A percentile compares a stretch with the other conserved stretches of the same genome.
These are phyloP conservation scores for Trichoderma breve DNA, from an alignment of 2,329 filamentous ascomycete species.

Conservation along the genomic window DNA sequence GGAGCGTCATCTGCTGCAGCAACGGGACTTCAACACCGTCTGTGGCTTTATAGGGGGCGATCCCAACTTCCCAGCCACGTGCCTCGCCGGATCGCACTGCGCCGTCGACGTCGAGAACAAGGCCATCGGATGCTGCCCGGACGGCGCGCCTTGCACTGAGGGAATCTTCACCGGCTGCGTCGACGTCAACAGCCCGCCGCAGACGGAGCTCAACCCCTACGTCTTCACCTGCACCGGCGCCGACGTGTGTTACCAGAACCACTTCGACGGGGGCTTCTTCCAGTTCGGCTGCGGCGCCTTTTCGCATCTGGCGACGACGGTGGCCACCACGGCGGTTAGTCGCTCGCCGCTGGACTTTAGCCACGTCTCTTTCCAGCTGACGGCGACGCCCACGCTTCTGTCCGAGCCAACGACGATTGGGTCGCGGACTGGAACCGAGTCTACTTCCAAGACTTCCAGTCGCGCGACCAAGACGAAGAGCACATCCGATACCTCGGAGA, in stretches of 20 bases:
- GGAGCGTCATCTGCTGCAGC: slow-evolving; percentile 23
- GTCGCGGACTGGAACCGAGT: slow-evolving; percentile 12
- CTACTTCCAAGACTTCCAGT: background rate
- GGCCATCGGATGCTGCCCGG: slow-evolving; percentile 57
- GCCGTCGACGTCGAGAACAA: slow-evolving; percentile 50
- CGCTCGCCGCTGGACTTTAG: slow-evolving; percentile 35
- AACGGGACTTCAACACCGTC: slow-evolving; percentile 51
- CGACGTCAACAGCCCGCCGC: slow-evolving; percentile 49
- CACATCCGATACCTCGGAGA: background rate
- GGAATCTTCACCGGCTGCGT: slow-evolving; percentile 59
- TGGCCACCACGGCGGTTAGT: slow-evolving; percentile 47
- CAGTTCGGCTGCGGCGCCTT: slow-evolving; percentile 57
- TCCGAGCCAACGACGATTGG: slow-evolving; percentile 44
- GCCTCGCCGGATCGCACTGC: slow-evolving; percentile 57
- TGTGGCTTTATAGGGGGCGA: slow-evolving; percentile 58
- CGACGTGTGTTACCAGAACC: slow-evolving; percentile 55
- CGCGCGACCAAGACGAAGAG: background rate
- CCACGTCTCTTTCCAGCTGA: slow-evolving; percentile 42
- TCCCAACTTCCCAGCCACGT: slow-evolving; percentile 53
- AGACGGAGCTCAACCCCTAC: slow-evolving; percentile 54
- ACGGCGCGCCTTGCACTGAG: slow-evolving; percentile 48
- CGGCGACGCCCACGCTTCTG: slow-evolving; percentile 39
- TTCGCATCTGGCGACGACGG: slow-evolving; percentile 48
- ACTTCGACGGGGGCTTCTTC: slow-evolving; percentile 53
- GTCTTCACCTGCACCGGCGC: slow-evolving; percentile 53